Evolutionary conservation across 2,329 filamentous ascomycete genomes (phyloP), one percentile per base, ranked within the genome.

Genomic region (Parastagonospora nodorum): DNA sequence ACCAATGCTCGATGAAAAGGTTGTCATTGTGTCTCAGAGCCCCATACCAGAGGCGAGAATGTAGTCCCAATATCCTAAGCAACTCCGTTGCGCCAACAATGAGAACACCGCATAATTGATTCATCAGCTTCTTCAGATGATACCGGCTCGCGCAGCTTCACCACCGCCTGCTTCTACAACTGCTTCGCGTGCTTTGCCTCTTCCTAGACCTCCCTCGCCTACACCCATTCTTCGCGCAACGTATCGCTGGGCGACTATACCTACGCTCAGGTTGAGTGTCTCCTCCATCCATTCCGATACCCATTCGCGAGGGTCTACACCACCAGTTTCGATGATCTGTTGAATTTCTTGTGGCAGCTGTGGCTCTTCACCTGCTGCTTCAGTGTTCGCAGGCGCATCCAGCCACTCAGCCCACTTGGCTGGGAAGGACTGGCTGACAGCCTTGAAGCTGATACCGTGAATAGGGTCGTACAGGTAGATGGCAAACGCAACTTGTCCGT

Each of bases 211-310:
- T 67, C 89, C 89, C 74, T 96, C 91, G 10, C 93, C 93, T 8
- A 99, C 93, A 10, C 94, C 93, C 94, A 99, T 99, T 49, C 94
- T 82, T 54, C 89, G 85, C 4, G 94, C 93, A 15, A 99, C 94
- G 71, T 99, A 99, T 57, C 92, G 82, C 81, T 99, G 94, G 2
- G 94, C 94, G 3, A 97, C 88, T 7, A 96, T 80, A 14, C 94
- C 93, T 0, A 95, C 84, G 3, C 86, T 84, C 42, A 97, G 78
- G 35, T 81, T 85, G 29, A 99, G 80, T 0, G 87, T 78, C 77
- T 97, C 93, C 77, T 97, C 93, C 40, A 99, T 83, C 94, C 94
- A 99, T 74, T 97, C 94, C 2, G 92, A 89, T 32, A 96, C 90
- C 94, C 94, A 99, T 74, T 99, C 94, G 50, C 94, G 83, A 0